Conservation (phyloP, 768 basidiomycete genomes). For the Calocybe indica region DNA sequence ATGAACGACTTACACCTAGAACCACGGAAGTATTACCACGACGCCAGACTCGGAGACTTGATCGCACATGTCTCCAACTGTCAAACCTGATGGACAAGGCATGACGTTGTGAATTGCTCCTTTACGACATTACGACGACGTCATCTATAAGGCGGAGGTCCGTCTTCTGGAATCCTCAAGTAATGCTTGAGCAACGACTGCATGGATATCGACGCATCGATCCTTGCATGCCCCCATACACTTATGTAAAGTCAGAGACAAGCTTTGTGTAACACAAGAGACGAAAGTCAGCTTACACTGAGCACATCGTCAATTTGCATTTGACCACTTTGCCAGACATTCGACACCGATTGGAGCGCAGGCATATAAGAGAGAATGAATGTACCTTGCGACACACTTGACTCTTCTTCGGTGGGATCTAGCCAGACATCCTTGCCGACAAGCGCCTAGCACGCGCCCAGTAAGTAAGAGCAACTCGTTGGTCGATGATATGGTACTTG, state of each 20-base stretch:
- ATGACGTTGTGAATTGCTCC: background rate
- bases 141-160: background rate
- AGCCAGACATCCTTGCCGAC: constrained; percentile 60
- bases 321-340: constrained; percentile 79
- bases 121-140: background rate
- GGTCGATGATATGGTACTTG: constrained; percentile 26
- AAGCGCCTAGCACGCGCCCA: constrained; percentile 40
- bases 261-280: background rate
- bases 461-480: background rate
- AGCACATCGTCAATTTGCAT: constrained; percentile 48
- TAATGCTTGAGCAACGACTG: constrained; percentile 67
- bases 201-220: constrained; percentile 70
- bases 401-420: constrained; percentile 77
- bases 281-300: constrained; percentile 36
- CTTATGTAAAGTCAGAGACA: constrained; percentile 28
- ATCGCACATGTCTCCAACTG: too few species aligned
- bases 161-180: constrained; percentile 28
- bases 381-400: constrained; percentile 48
- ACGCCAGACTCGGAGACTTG: too few species aligned
- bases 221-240: constrained; percentile 67
- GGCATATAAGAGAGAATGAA: constrained; percentile 84
- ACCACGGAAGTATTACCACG: too few species aligned
- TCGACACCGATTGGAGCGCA: constrained; percentile 77
- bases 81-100: too few species aligned
- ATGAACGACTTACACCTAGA: too few species aligned